phyloP scores from a whole-genome alignment of 139 green algal species.

The Tetratostichococcus sp. region DNA sequence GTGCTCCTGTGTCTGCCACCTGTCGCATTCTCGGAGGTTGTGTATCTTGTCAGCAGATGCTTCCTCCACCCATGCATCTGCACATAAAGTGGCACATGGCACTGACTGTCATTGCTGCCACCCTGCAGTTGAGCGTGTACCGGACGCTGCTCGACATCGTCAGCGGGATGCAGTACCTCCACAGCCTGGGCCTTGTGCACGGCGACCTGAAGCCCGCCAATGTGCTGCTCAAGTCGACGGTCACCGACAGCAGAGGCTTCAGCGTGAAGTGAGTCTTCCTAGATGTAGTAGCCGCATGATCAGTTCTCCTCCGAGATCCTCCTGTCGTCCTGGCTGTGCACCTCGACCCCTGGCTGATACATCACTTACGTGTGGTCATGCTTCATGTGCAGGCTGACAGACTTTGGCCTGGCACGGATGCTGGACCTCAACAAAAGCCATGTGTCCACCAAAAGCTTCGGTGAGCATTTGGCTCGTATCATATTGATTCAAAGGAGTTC shows the following conservation, averaged over 20 bases:
- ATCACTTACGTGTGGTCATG: too few relatives aligned
- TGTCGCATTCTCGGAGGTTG: too few relatives aligned
- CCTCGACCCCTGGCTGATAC: too few relatives aligned
- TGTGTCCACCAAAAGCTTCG: slow-evolving; percentile 22
- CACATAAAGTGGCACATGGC: too few relatives aligned
- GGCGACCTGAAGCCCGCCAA: slow-evolving; percentile 64
- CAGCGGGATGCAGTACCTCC: slow-evolving; percentile 34
- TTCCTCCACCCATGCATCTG: too few relatives aligned
- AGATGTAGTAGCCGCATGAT: too few relatives aligned
- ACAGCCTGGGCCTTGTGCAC: slow-evolving; percentile 46
- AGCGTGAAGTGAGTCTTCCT: slow-evolving; percentile 15
- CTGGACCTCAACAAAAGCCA: slow-evolving; percentile 23
- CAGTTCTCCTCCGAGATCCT: too few relatives aligned
- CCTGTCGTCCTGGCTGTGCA: too few relatives aligned
- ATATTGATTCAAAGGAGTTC: too few relatives aligned
- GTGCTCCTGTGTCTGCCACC: background rate
- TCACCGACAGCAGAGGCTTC: slow-evolving; percentile 18
- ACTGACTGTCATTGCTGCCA: background rate
- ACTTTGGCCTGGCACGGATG: slow-evolving; percentile 33
- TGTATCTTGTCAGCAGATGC: too few relatives aligned
- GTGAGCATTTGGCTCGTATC: too few relatives aligned
- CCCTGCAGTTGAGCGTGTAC: background rate
- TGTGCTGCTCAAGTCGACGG: slow-evolving; percentile 39
- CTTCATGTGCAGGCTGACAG: slow-evolving; percentile 20
- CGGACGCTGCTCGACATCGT: slow-evolving; percentile 22